A percentile compares a stretch with the other conserved stretches of the same genome.
Evolutionary conservation across 208 protist species (phyloP).

Genomic region (Leishmania guyanensis): DNA sequence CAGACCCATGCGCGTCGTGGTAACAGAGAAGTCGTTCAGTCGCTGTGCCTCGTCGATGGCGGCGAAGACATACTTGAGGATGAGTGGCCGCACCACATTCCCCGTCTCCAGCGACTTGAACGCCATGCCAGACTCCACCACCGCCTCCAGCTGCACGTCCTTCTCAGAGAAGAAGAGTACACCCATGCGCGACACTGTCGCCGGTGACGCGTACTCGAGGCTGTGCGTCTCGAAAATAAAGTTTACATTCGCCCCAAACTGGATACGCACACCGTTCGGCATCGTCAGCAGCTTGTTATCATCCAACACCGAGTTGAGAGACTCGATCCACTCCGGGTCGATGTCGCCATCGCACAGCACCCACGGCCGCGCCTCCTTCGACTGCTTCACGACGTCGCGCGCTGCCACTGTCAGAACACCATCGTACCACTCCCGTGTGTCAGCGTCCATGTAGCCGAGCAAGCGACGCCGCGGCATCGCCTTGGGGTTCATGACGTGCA

Average conservation of each 20-base stretch:
- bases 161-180: slow-evolving; percentile 96
- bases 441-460: slow-evolving; percentile 95
- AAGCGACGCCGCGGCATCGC: slow-evolving; percentile 93
- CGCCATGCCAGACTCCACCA: slow-evolving; percentile 83
- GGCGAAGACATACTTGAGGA: slow-evolving; percentile 84
- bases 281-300: slow-evolving; percentile 99
- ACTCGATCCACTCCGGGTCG: slow-evolving; percentile 99
- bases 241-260: slow-evolving; percentile 95
- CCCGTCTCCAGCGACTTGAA: slow-evolving; percentile 41
- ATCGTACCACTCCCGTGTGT: slow-evolving; percentile 98
- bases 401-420: slow-evolving; percentile 97
- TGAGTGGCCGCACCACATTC: slow-evolving; percentile 58
- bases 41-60: slow-evolving; percentile 71
- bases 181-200: slow-evolving; percentile 97
- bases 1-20: slow-evolving; percentile 92
- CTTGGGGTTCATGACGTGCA: slow-evolving; percentile 94
- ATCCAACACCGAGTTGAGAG: slow-evolving; percentile 98
- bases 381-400: slow-evolving; percentile 80
- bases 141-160: slow-evolving; percentile 87
- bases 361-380: slow-evolving; percentile 82
- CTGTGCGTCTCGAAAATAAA: slow-evolving; percentile 98
- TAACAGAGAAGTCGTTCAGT: slow-evolving; percentile 75
- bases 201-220: slow-evolving; percentile 98
- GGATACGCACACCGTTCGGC: slow-evolving; percentile 97
- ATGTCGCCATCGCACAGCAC: slow-evolving; percentile 98